These are phyloP conservation scores for Lodderomyces parapsilosis DNA, from an alignment of 1,139 yeast species.

Conservation along the genomic window DNA sequence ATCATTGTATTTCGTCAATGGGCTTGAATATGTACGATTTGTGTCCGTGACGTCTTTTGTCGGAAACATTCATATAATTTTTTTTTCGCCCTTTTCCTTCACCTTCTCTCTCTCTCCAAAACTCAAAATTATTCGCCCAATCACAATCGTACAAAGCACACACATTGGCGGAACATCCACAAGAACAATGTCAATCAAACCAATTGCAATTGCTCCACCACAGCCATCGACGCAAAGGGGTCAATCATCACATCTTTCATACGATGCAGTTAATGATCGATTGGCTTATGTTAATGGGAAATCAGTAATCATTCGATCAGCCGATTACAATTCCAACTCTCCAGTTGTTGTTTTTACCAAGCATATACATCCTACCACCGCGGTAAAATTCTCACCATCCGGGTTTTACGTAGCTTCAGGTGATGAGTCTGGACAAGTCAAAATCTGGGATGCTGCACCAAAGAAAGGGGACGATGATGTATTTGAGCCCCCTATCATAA, in stretches of 20 bases:
- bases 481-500: constrained; percentile 55
- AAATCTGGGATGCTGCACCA: constrained; percentile 72
- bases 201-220: constrained; percentile 55
- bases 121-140: constrained; percentile 7
- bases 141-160: constrained; percentile 3
- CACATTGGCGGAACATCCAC: not conserved
- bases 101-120: not conserved
- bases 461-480: constrained; percentile 16
- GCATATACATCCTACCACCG: constrained; percentile 72
- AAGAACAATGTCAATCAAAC: constrained; percentile 26
- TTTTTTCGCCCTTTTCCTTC: not conserved
- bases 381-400: constrained; percentile 82
- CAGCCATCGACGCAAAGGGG: constrained; percentile 77
- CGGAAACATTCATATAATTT: no score
- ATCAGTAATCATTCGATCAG: constrained; percentile 70
- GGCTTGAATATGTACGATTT: not conserved
- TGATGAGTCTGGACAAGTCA: constrained; percentile 82
- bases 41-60: not conserved
- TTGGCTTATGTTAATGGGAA: constrained; percentile 83
- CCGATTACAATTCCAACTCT: constrained; percentile 33
- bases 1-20: constrained; percentile 8
- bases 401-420: constrained; percentile 93
- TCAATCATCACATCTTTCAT: constrained; percentile 68
- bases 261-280: constrained; percentile 64
- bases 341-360: constrained; percentile 66